Percentiles rank a stretch among this genome's conserved stretches.
phyloP scores from a whole-genome alignment of 2,329 filamentous ascomycete species.

The Thelonectria discophora region DNA sequence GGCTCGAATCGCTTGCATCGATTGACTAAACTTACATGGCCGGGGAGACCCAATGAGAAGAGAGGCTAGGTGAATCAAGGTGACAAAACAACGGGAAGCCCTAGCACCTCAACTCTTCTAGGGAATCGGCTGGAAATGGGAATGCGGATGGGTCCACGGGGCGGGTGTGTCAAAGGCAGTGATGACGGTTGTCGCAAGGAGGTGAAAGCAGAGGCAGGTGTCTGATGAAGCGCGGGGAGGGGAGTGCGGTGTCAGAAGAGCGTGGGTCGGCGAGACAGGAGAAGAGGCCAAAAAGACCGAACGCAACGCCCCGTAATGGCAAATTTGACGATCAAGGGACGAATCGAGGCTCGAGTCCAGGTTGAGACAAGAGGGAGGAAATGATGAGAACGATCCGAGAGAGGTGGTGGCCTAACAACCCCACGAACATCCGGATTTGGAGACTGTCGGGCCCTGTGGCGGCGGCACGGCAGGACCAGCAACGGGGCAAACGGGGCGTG shows the following conservation, averaged over 20 bases:
- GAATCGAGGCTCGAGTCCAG: neutral
- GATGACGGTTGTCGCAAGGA: constrained; percentile 25
- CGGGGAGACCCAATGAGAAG: constrained; percentile 34
- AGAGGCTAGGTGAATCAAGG: constrained; percentile 29
- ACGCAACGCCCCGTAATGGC: constrained; percentile 2
- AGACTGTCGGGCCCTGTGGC: constrained; percentile 29
- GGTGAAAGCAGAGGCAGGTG: constrained; percentile 26
- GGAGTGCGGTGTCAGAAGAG: constrained; percentile 15
- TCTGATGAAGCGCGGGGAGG: constrained; percentile 13
- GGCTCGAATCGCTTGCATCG: constrained; percentile 37
- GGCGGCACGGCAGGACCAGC: constrained; percentile 29
- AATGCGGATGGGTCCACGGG: constrained; percentile 41
- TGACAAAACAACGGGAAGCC: constrained; percentile 31
- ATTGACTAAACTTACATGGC: constrained; percentile 38
- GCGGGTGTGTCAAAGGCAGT: constrained; percentile 29
- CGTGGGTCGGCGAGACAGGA: constrained; percentile 15
- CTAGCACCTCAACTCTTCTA: constrained; percentile 37
- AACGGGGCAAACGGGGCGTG: constrained; percentile 20
- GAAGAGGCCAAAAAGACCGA: constrained; percentile 16
- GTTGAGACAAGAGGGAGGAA: constrained; percentile 11
- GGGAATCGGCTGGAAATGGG: constrained; percentile 35
- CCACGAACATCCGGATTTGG: constrained; percentile 39
- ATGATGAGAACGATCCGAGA: constrained; percentile 13
- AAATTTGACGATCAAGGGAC: constrained; percentile 1
- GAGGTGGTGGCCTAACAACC: constrained; percentile 17